These are phyloP conservation scores for Martiniozyma abietophila DNA, from an alignment of 805 yeast species.

Conservation along the genomic window DNA sequence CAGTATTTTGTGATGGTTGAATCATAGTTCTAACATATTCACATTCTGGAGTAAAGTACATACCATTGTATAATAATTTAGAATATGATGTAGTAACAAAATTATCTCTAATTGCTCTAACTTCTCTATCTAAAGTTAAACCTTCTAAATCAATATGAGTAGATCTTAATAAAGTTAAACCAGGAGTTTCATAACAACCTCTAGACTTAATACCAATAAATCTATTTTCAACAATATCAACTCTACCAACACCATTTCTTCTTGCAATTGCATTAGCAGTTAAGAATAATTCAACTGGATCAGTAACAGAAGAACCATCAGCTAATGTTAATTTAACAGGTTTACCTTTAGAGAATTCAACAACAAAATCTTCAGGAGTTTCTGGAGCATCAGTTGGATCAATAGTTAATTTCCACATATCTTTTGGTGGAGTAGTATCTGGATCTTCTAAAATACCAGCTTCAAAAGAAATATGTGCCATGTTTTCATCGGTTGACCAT, in stretches of 20 bases:
- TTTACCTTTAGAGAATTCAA: slow-evolving; percentile 76
- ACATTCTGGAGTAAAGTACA: slow-evolving; percentile 97
- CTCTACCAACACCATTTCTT: slow-evolving; percentile 99
- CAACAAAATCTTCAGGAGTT: slow-evolving; percentile 78
- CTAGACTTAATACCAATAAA: slow-evolving; percentile 98
- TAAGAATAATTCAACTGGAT: slow-evolving; percentile 85
- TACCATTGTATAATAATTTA: slow-evolving; percentile 87
- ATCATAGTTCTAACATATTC: slow-evolving; percentile 93
- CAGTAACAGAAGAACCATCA: slow-evolving; percentile 54
- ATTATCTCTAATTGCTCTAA: slow-evolving; percentile 90
- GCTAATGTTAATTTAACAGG: slow-evolving; percentile 72
- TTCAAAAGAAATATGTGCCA: slow-evolving; percentile 98
- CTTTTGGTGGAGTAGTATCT: slow-evolving; percentile 97
- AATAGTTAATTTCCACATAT: slow-evolving; percentile 98
- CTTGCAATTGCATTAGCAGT: slow-evolving; percentile 93
- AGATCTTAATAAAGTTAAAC: slow-evolving; percentile 85
- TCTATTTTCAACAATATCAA: slow-evolving; percentile 98
- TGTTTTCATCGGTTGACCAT: slow-evolving; percentile 99
- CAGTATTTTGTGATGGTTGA: slow-evolving; percentile 87
- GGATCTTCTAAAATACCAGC: slow-evolving; percentile 99
- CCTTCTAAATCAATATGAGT: slow-evolving; percentile 98
- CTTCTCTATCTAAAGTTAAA: slow-evolving; percentile 93
- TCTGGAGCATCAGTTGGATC: slow-evolving; percentile 96
- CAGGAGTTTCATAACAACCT: slow-evolving; percentile 99
- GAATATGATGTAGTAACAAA: slow-evolving; percentile 92